phyloP scores from a whole-genome alignment of 2,329 filamentous ascomycete species.

The Sporothrix brasiliensis region DNA sequence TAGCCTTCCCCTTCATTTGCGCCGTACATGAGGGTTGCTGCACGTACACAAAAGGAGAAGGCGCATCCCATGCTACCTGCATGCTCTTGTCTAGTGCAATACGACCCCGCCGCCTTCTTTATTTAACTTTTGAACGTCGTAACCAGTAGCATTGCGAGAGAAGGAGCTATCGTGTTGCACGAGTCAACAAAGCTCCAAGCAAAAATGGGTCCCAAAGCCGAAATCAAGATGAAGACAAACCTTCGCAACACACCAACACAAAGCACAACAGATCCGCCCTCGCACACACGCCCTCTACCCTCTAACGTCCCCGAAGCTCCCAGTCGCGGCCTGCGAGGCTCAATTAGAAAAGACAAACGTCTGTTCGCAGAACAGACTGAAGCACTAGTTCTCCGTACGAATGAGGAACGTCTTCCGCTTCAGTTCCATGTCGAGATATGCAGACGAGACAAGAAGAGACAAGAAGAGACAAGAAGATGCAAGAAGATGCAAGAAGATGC shows the following conservation, averaged over 20 bases:
- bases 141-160: background rate
- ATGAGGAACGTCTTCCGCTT: background rate
- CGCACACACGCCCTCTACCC: conserved; percentile 11
- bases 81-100: conserved; percentile 21
- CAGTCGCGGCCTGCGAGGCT: background rate
- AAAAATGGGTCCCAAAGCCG: background rate
- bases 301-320: conserved; percentile 7
- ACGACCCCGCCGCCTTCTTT: background rate
- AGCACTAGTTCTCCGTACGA: background rate
- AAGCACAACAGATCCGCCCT: background rate
- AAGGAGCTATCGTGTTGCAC: conserved; percentile 13
- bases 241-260: background rate
- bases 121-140: background rate
- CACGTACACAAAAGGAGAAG: conserved; percentile 25
- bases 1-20: conserved; percentile 16
- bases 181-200: background rate
- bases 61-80: background rate
- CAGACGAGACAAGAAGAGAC: background rate
- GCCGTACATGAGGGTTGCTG: conserved; percentile 21
- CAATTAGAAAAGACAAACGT: background rate
- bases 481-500: no score
- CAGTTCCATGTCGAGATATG: background rate
- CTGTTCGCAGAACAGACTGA: background rate
- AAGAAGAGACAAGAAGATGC: no score
- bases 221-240: background rate